phyloP scores from a whole-genome alignment of 257 asterid genomes.

The Osmanthus fragrans region DNA sequence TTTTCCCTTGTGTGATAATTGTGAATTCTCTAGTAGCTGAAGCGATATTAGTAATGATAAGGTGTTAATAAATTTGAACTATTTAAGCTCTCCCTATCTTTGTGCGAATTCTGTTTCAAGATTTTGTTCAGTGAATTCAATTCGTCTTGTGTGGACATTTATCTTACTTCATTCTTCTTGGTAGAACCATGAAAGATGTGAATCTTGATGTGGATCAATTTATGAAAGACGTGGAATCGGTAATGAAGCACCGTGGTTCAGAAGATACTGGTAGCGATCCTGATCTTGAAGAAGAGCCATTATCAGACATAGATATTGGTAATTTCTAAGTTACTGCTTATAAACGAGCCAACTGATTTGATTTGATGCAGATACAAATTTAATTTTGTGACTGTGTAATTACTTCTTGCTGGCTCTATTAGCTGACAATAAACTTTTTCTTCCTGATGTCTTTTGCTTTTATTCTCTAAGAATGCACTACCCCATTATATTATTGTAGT shows the following conservation, averaged over 20 bases:
- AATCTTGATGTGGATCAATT: constrained; percentile 80
- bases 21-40: no score
- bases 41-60: background rate
- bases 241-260: constrained; percentile 49
- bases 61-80: background rate
- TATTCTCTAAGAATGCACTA: background rate
- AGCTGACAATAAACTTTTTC: background rate
- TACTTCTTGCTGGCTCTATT: background rate
- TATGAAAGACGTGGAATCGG: constrained; percentile 81
- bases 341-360: background rate
- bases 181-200: constrained; percentile 59
- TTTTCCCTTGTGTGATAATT: background rate
- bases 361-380: constrained; percentile 15
- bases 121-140: background rate
- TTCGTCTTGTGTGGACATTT: constrained; percentile 4
- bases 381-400: background rate
- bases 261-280: constrained; percentile 45
- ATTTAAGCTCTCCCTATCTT: constrained; percentile 1
- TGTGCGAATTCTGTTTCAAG: constrained; percentile 11
- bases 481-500: background rate
- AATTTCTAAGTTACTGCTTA: constrained; percentile 23
- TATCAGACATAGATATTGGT: constrained; percentile 87
- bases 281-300: constrained; percentile 63
- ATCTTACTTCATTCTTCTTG: constrained; percentile 8
- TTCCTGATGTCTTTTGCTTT: background rate